A percentile compares a stretch with the other conserved stretches of the same genome.
These are phyloP conservation scores for Pythium dissotocum DNA, from an alignment of 352 stramenopile species.

Conservation along the genomic window DNA sequence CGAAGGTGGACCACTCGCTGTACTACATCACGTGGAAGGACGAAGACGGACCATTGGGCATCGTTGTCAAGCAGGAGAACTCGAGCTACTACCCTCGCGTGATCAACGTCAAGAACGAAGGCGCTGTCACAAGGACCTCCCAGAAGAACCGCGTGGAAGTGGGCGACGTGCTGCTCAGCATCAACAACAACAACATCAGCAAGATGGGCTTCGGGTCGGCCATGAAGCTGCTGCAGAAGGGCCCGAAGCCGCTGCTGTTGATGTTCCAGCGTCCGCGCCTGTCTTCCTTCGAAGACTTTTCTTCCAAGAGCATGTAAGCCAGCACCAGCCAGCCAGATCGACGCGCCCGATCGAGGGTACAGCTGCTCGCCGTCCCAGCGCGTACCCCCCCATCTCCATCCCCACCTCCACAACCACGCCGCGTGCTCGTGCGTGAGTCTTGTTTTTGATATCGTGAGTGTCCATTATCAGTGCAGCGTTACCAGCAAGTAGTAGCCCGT, in stretches of 20 bases:
- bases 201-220: conserved; percentile 87
- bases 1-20: conserved; percentile 80
- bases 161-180: conserved; percentile 80
- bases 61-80: conserved; percentile 87
- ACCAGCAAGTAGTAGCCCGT: background rate
- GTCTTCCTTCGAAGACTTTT: conserved; percentile 33
- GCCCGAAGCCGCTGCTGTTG: conserved; percentile 81
- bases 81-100: conserved; percentile 86
- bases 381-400: background rate
- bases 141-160: conserved; percentile 86
- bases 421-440: background rate
- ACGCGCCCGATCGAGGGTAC: conserved; percentile 5
- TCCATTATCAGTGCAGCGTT: conserved; percentile 5
- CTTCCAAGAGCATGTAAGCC: conserved; percentile 34
- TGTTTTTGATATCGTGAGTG: conserved; percentile 17
- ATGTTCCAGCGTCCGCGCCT: conserved; percentile 81
- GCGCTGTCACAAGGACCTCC: conserved; percentile 72
- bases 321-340: background rate
- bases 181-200: conserved; percentile 92
- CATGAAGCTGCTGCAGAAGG: conserved; percentile 86
- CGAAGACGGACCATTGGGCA: conserved; percentile 80
- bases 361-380: conserved; percentile 1
- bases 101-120: conserved; percentile 89
- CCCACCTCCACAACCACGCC: background rate
- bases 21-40: conserved; percentile 92